phyloP scores from a whole-genome alignment of 2,329 filamentous ascomycete species.

The Pseudogymnoascus sp. region DNA sequence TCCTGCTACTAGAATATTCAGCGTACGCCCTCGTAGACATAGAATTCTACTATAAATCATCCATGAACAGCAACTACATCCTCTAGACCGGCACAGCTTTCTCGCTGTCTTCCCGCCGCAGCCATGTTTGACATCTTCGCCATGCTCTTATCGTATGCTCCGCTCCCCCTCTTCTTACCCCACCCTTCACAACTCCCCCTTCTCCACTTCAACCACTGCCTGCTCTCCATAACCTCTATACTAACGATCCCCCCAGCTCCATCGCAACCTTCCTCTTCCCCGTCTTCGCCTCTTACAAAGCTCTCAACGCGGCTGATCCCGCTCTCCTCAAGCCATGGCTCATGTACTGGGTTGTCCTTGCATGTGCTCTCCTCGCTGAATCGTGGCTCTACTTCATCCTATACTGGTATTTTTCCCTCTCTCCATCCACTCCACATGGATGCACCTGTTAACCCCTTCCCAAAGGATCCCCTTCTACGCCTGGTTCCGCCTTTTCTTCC shows the following conservation, averaged over 20 bases:
- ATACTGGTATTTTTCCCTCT: conserved; percentile 49
- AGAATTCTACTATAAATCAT: neutral
- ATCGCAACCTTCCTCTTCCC: conserved; percentile 87
- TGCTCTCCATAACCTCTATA: conserved; percentile 5
- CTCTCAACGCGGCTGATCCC: conserved; percentile 84
- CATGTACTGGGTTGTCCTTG: conserved; percentile 97
- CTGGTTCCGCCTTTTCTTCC: conserved; percentile 77
- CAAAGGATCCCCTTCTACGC: conserved; percentile 82
- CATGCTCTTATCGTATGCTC: conserved; percentile 66
- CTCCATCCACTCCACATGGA: neutral
- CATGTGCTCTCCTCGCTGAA: conserved; percentile 71
- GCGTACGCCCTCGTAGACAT: neutral
- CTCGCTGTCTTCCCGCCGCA: conserved; percentile 5
- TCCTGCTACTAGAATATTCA: neutral
- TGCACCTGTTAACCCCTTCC: conserved; percentile 11
- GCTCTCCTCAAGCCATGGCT: conserved; percentile 91
- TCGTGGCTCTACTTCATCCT: conserved; percentile 84
- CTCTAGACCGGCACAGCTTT: conserved; percentile 4
- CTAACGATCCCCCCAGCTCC: conserved; percentile 47
- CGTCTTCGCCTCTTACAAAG: conserved; percentile 96
- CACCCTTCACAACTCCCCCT: conserved; percentile 11
- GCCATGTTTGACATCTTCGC: conserved; percentile 70
- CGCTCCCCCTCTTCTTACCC: conserved; percentile 20
- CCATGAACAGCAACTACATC: neutral
- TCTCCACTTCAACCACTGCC: conserved; percentile 12